A percentile compares a stretch with the other conserved stretches of the same genome.
These are phyloP conservation scores for Pistacia integerrima DNA, from an alignment of 345 rosid species.

Conservation along the genomic window DNA sequence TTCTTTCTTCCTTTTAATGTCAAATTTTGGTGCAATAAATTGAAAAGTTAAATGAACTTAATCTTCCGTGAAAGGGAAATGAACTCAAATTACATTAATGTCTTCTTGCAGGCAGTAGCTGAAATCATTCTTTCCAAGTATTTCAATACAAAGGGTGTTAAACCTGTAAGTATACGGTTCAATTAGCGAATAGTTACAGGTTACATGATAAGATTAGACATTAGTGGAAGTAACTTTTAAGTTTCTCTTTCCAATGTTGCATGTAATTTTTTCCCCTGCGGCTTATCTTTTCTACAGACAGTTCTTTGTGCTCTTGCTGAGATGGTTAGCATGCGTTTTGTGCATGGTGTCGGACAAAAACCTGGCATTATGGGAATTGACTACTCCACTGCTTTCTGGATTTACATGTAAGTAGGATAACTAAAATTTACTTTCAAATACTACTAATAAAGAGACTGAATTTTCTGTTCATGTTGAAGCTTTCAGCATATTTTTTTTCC, in stretches of 20 bases:
- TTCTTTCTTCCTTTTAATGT: constrained; percentile 1
- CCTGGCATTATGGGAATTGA: constrained; percentile 83
- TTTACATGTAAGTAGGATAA: constrained; percentile 59
- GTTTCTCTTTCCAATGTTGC: neutral
- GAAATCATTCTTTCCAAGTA: constrained; percentile 73
- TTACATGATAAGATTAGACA: constrained; percentile 1
- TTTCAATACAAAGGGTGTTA: constrained; percentile 68
- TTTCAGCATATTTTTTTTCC: neutral
- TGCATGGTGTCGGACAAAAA: constrained; percentile 57
- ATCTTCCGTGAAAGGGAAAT: no score
- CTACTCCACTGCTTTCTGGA: constrained; percentile 77
- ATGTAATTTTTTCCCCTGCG: neutral
- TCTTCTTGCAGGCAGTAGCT: constrained; percentile 68
- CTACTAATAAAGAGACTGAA: neutral
- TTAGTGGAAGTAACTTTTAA: neutral
- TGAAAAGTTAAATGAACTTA: no score
- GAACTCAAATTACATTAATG: neutral
- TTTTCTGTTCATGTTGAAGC: neutral
- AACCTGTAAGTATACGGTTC: constrained; percentile 62
- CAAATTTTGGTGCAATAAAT: neutral
- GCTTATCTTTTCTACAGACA: constrained; percentile 42
- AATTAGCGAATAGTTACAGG: neutral
- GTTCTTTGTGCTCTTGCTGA: constrained; percentile 84
- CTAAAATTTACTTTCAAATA: neutral
- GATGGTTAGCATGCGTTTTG: constrained; percentile 77